phyloP scores from a whole-genome alignment of 1,139 yeast species.

The Diutina scorzettiae region DNA sequence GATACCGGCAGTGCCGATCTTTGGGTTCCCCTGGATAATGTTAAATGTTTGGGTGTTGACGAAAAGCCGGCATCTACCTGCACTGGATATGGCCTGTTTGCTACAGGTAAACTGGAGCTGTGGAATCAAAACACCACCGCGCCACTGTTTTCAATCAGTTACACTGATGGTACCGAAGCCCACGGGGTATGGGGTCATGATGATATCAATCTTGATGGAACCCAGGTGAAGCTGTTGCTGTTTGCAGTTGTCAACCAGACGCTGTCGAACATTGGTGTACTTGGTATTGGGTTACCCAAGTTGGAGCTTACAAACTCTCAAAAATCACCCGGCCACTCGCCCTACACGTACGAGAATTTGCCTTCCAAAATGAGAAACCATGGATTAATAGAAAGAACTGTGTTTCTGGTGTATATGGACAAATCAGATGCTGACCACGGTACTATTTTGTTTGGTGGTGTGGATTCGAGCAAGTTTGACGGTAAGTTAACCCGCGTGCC shows the following conservation, averaged over 20 bases:
- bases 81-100: slow-evolving; percentile 7
- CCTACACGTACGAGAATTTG: slow-evolving; percentile 37
- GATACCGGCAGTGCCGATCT: slow-evolving; percentile 7
- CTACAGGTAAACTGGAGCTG: slow-evolving; percentile 6
- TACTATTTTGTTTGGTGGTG: slow-evolving; percentile 6
- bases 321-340: neutral
- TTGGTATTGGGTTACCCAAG: slow-evolving; percentile 5
- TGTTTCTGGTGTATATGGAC: slow-evolving; percentile 11
- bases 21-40: slow-evolving; percentile 3
- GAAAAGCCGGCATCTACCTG: neutral
- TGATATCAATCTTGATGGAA: slow-evolving; percentile 25
- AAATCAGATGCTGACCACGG: neutral
- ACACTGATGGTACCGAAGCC: slow-evolving; percentile 56
- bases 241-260: slow-evolving; percentile 12
- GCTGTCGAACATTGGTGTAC: slow-evolving; percentile 5
- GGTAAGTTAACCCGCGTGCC: slow-evolving; percentile 18
- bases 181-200: slow-evolving; percentile 59
- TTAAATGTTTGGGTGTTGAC: neutral
- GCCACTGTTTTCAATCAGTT: slow-evolving; percentile 34
- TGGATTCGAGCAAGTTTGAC: slow-evolving; percentile 8
- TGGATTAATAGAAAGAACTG: slow-evolving; percentile 35
- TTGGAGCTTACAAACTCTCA: slow-evolving; percentile 2
- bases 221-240: slow-evolving; percentile 31
- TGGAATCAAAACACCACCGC: slow-evolving; percentile 19
- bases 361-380: slow-evolving; percentile 42